phyloP scores from a whole-genome alignment of 2,329 filamentous ascomycete species.

The Pyrenophora tritici-repentis region DNA sequence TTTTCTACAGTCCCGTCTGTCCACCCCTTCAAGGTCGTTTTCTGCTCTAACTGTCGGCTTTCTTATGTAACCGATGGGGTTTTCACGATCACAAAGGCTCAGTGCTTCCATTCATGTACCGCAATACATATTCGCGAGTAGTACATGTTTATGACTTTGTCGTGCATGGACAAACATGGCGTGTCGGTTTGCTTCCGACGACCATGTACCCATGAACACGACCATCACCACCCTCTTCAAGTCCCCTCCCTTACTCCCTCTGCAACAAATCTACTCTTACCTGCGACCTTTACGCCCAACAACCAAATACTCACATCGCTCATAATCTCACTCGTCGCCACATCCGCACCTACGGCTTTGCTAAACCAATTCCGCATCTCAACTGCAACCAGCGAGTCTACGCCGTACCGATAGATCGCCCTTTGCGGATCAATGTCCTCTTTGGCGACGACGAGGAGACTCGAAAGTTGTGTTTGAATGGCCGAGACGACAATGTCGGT shows the following conservation, averaged over 20 bases:
- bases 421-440: slow-evolving; percentile 31
- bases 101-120: no score
- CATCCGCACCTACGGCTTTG: slow-evolving; percentile 16
- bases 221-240: neutral
- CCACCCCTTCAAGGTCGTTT: no score
- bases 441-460: slow-evolving; percentile 12
- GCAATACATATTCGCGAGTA: no score
- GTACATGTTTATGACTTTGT: no score
- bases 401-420: slow-evolving; percentile 30
- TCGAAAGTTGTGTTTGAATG: slow-evolving; percentile 17
- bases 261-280: slow-evolving; percentile 16
- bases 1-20: no score
- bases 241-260: slow-evolving; percentile 9
- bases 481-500: slow-evolving; percentile 19
- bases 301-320: slow-evolving; percentile 16
- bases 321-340: slow-evolving; percentile 17
- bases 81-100: no score
- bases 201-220: neutral
- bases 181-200: no score
- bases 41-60: no score
- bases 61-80: no score
- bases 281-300: slow-evolving; percentile 15
- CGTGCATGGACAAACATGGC: no score
- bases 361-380: slow-evolving; percentile 32
- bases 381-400: slow-evolving; percentile 34